These are phyloP conservation scores for Dinochytrium kinnereticum DNA, from an alignment of 371 early-diverging fungal genomes.

Conservation along the genomic window DNA sequence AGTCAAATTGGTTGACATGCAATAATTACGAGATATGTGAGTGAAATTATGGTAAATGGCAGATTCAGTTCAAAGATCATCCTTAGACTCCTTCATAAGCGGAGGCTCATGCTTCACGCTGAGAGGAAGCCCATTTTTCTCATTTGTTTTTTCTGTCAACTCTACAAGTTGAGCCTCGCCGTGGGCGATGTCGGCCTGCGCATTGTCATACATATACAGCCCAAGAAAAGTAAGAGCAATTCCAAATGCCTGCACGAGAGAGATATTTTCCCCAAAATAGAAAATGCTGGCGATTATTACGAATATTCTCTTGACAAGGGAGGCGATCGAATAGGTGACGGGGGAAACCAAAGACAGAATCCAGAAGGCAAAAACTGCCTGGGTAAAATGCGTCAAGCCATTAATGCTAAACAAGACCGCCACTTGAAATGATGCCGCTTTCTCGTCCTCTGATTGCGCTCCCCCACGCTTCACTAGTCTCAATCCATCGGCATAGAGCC, in stretches of 20 bases:
- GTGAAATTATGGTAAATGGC: no score
- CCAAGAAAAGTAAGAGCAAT: conserved; percentile 82
- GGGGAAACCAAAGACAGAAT: conserved; percentile 79
- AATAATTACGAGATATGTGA: no score
- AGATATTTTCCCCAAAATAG: conserved; percentile 82
- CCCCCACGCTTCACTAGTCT: conserved; percentile 16
- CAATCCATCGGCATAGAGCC: conserved; percentile 80
- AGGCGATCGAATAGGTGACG: conserved; percentile 87
- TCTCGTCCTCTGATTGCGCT: neutral
- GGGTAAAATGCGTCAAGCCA: conserved; percentile 79
- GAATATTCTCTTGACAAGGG: conserved; percentile 86
- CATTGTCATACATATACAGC: conserved; percentile 82
- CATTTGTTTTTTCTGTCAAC: conserved; percentile 9
- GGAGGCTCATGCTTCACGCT: conserved; percentile 6
- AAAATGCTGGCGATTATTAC: conserved; percentile 85
- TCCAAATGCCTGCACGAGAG: conserved; percentile 76
- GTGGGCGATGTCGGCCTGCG: conserved; percentile 58
- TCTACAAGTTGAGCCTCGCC: conserved; percentile 34
- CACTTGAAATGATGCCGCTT: conserved; percentile 31
- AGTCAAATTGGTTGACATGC: no score
- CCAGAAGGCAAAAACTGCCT: conserved; percentile 81
- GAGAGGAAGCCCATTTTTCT: conserved; percentile 10
- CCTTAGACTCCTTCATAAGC: neutral
- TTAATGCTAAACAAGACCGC: conserved; percentile 70
- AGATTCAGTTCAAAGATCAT: neutral